Percentiles rank a stretch among this genome's conserved stretches.
phyloP scores from a whole-genome alignment of 495 filamentous ascomycete species.

The Pseudoneurospora amorphoporcata region DNA sequence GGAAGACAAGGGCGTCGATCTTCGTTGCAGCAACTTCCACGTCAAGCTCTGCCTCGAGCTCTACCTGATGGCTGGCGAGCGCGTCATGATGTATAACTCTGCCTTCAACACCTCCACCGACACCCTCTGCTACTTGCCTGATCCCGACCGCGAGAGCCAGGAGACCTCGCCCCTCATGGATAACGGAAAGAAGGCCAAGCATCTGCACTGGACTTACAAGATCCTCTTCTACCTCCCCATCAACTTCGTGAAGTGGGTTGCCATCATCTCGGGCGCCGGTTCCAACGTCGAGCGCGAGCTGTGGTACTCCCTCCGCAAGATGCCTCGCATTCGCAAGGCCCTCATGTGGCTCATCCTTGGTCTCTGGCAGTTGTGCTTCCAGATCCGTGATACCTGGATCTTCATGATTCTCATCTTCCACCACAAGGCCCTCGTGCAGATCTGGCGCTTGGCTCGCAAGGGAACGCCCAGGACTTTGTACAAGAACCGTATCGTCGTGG shows the following conservation, averaged over 20 bases:
- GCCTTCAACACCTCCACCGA: background rate
- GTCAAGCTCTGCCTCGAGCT: constrained; percentile 3
- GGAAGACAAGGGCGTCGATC: background rate
- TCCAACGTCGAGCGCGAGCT: constrained; percentile 18
- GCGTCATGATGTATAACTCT: background rate
- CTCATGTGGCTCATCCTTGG: constrained; percentile 1
- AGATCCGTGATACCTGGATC: constrained; percentile 9
- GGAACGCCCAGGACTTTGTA: constrained; percentile 10
- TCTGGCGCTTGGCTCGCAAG: constrained; percentile 12
- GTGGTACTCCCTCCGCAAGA: constrained; percentile 10
- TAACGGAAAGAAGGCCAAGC: background rate
- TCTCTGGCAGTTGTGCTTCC: constrained; percentile 11
- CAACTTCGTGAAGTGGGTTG: constrained; percentile 12
- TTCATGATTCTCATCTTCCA: constrained; percentile 14
- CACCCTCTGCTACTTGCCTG: background rate
- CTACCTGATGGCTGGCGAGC: background rate
- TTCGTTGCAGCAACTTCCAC: constrained; percentile 11
- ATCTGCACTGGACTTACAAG: background rate
- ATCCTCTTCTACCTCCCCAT: background rate
- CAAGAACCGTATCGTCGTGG: constrained; percentile 8
- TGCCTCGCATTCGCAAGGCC: background rate
- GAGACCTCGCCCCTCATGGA: background rate
- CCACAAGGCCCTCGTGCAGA: constrained; percentile 11
- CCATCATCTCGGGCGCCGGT: constrained; percentile 14
- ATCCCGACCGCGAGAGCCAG: background rate